Conservation (phyloP, 2,329 filamentous ascomycete species). For the Cladophialophora yegresii region DNA sequence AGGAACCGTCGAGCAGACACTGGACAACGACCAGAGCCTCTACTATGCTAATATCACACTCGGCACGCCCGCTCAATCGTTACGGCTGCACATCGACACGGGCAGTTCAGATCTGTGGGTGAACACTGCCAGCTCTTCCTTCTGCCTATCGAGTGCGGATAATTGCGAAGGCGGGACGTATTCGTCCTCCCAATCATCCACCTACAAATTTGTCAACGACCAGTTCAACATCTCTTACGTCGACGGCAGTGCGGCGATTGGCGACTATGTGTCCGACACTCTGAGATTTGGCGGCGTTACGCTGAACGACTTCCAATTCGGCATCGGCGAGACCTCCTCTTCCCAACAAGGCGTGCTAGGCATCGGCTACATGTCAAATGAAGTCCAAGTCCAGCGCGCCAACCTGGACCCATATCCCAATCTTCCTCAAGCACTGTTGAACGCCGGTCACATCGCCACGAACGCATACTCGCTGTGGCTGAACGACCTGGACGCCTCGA, state of each 20-base stretch:
- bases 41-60: conserved; percentile 59
- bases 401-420: conserved; percentile 63
- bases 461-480: conserved; percentile 75
- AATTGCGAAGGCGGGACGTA: conserved; percentile 69
- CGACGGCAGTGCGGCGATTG: conserved; percentile 73
- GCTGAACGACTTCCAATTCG: conserved; percentile 59
- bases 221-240: conserved; percentile 87
- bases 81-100: conserved; percentile 63
- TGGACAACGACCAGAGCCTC: conserved; percentile 39
- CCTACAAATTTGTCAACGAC: conserved; percentile 71
- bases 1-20: conserved; percentile 26
- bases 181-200: conserved; percentile 69
- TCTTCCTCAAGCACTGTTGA: conserved; percentile 65
- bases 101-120: conserved; percentile 66
- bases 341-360: conserved; percentile 75
- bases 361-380: conserved; percentile 78
- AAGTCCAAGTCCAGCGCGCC: conserved; percentile 65
- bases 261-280: conserved; percentile 79
- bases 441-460: conserved; percentile 62
- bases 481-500: conserved; percentile 67
- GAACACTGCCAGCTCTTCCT: conserved; percentile 63
- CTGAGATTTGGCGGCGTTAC: conserved; percentile 54
- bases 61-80: conserved; percentile 58
- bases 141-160: conserved; percentile 56
- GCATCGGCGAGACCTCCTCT: conserved; percentile 58